Percentiles rank a stretch among this genome's conserved stretches.
Evolutionary conservation across 306 rosid species (phyloP).

Genomic region (Vigna radiata): DNA sequence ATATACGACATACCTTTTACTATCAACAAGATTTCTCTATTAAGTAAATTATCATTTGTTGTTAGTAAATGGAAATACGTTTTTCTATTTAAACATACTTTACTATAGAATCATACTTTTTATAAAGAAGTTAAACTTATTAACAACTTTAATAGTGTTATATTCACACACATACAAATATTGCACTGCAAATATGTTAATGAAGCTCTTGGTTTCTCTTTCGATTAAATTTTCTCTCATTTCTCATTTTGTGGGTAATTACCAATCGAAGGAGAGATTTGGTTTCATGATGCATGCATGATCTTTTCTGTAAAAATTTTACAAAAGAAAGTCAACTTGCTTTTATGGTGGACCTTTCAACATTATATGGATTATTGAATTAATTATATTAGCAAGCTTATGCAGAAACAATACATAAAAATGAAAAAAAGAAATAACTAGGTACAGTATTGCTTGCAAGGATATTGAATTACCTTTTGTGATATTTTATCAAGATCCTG

Average conservation of each 20-base stretch:
- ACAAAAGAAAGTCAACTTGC: slow-evolving; percentile 42
- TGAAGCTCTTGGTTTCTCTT: slow-evolving; percentile 32
- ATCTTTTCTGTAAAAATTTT: slow-evolving; percentile 24
- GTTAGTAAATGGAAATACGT: too few relatives aligned
- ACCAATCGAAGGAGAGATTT: not conserved
- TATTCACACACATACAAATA: too few relatives aligned
- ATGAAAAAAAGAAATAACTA: not conserved
- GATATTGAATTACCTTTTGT: slow-evolving; percentile 23
- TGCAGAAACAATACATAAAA: slow-evolving; percentile 35
- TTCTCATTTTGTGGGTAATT: slow-evolving; percentile 31
- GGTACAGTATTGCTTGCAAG: slow-evolving; percentile 22
- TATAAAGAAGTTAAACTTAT: too few relatives aligned
- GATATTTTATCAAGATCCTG: slow-evolving; percentile 34
- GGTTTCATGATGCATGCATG: slow-evolving; percentile 31
- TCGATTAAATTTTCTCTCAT: slow-evolving; percentile 22
- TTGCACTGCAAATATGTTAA: slow-evolving; percentile 30
- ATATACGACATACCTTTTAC: too few relatives aligned
- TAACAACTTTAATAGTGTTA: too few relatives aligned
- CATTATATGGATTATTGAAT: slow-evolving; percentile 26
- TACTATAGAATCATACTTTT: too few relatives aligned
- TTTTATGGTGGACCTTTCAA: slow-evolving; percentile 31
- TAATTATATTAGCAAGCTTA: slow-evolving; percentile 28
- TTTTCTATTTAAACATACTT: too few relatives aligned
- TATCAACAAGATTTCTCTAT: too few relatives aligned
- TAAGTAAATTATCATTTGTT: too few relatives aligned